These are phyloP conservation scores for Thelephora aurantiotincta DNA, from an alignment of 768 basidiomycete genomes.

Conservation along the genomic window DNA sequence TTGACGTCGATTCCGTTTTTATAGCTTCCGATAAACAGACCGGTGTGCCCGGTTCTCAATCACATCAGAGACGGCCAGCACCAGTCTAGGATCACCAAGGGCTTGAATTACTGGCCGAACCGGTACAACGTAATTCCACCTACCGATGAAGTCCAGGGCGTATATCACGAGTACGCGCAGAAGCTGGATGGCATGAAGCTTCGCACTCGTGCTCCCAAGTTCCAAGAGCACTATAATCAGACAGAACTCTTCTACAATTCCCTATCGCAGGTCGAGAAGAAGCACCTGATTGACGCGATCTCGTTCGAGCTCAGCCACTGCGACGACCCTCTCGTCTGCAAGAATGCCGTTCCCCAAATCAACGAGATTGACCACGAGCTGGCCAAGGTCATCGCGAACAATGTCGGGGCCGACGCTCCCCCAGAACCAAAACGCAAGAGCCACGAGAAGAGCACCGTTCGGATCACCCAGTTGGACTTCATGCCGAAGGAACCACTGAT, in stretches of 20 bases:
- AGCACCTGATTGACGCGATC: conserved; percentile 56
- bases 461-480: conserved; percentile 48
- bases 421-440: conserved; percentile 34
- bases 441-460: conserved; percentile 38
- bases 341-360: conserved; percentile 50
- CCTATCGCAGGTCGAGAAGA: conserved; percentile 48
- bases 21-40: conserved; percentile 72
- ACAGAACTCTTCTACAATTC: conserved; percentile 80
- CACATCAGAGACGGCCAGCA: conserved; percentile 48
- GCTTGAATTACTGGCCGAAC: conserved; percentile 79
- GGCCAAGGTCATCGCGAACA: conserved; percentile 50
- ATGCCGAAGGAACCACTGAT: conserved; percentile 43
- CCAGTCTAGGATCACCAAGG: conserved; percentile 43
- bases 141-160: conserved; percentile 34
- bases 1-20: not conserved
- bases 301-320: conserved; percentile 80
- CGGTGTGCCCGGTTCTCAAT: conserved; percentile 63
- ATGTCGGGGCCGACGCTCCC: conserved; percentile 48
- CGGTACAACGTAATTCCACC: conserved; percentile 38
- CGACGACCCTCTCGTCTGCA: conserved; percentile 59
- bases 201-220: conserved; percentile 55
- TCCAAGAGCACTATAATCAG: conserved; percentile 68
- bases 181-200: conserved; percentile 40
- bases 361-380: conserved; percentile 65
- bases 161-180: conserved; percentile 42